Base-by-base conservation (phyloP, 306 rosid species). In the Amphicarpaea edgeworthii region DNA sequence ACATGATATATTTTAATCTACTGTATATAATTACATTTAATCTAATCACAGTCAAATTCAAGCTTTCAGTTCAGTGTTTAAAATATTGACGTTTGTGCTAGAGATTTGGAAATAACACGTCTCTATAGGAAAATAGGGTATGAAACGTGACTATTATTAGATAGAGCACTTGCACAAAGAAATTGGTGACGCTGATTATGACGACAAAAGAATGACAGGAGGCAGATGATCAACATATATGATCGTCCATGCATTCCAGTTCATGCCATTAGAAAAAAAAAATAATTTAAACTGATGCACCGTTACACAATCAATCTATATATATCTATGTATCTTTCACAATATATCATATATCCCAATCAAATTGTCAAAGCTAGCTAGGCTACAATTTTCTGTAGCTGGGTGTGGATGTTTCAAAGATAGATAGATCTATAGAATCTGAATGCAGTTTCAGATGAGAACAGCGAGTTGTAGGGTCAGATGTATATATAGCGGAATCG, bases 231-330 rank as follows among this genome's bases (percentile, higher is more conserved):
- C 51, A 53, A 38, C 70, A 51, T 40, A 65, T n/a, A 34, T 7
- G 77, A 53, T 10, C 26, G 65, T 51, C 23, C 81, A 75, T 54
- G 72, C 82, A 55, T 83, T 72, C 21, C 60, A 68, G 32, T 61
- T 73, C 45, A 37, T 64, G 30, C 51, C 53, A 72, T 78, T 73
- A 38, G 40, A 34, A 34, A 34, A 34, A 34, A 1, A 34, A 30
- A 30, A 30, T 7, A 30, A 34, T 34, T n/a, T n/a, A n/a, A n/a
- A n/a, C n/a, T n/a, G n/a, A n/a, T n/a, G n/a, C n/a, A n/a, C n/a
- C n/a, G n/a, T n/a, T n/a, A n/a, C 9, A 6, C 45, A 12, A 40
- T 12, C 45, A 40, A n/a, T n/a, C n/a, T n/a, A n/a, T n/a, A n/a
- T n/a, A n/a, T n/a, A n/a, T n/a, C n/a, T 9, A 34, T 7, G 7